Base-by-base conservation (phyloP, 345 rosid genomes). In the Mallotus nudiflorus region DNA sequence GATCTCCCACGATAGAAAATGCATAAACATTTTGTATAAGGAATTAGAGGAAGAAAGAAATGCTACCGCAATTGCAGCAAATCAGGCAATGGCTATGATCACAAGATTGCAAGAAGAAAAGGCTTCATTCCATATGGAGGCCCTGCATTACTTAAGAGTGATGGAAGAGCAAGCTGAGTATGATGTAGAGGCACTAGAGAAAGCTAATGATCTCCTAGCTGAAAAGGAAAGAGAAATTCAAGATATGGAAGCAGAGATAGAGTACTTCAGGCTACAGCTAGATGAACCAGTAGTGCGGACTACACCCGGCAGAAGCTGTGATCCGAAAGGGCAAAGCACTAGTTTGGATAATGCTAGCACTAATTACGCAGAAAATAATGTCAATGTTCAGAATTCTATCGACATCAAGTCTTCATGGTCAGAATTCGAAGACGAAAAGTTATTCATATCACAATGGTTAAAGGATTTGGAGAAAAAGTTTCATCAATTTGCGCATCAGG, bases 71-170 rank as follows among this genome's bases (percentile, higher is more conserved):
- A 71, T 88, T 67, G 87, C 98, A 56, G 87, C 91, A 69, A 91
- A 92, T 83, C 97, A 94, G 77, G 89, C 99, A 16, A 88, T 94
- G 99, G 97, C 97, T 61, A 94, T 94, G 99, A 94, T 94, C 68
- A 94, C 95, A 37, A 87, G 97, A 77, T 65, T 94, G 78, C 99
- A 94, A 74, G 97, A 92, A 80, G 97, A 94, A 80, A 94, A 94
- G 73, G 97, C 97, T 2, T 67, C 84, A 13, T 85, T 92, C 45
- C 89, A 88, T 44, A 90, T 94, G 97, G 99, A 94, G 76, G 96
- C 97, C 58, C 77, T 88, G 80, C 99, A 92, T 73, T 86, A 79
- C 76, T 69, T 94, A 35, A 87, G 99, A 78, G 83, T 94, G 96
- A 87, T 82, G 88, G 87, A 85, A 66, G 97, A 91, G 75, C 93